Evolutionary conservation across 2,329 filamentous ascomycete genomes (phyloP), one percentile per base, ranked within the genome.

Genomic region (Clonostachys rhizophaga): DNA sequence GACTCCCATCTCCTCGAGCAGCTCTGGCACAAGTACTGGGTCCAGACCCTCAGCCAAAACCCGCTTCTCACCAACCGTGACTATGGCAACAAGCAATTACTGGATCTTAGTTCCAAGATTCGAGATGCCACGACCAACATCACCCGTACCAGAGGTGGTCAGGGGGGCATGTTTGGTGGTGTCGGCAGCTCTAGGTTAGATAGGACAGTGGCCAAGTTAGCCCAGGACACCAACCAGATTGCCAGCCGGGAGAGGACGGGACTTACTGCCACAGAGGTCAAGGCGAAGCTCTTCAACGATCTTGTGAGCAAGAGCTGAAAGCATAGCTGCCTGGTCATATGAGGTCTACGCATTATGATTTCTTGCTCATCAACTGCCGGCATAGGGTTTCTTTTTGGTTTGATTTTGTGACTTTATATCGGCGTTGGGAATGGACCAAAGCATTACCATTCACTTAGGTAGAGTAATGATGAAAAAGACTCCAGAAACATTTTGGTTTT

Each of bases 21-120:
- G 45, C 75, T 99, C 33, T 97, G 94, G 94, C 96, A 96, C 74
- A 97, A 97, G 68, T 99, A 99, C 75, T 96, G 91, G 94, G 91
- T 96, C 34, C 89, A 95, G 61, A 99, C 94, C 6, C 79, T 99
- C 17, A 95, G 90, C 34, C 89, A 95, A 58, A 94, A 84, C 56
- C 91, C 92, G 18, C 78, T 96, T 5, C 85, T 95, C 58, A 91
- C 89, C 47, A 97, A 96, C 61, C 87, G 91, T 52, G 92, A 96
- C 57, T 99, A 91, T 62, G 87, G 86, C 45, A 95, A 87, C 58
- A 94, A 91, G 66, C 91, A 96, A 67, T 94, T 99, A 69, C 74
- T 85, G 43, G 94, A 99, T 65, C 75, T 97, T 40, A 87, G 87
- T 39, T 81, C 83, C 54, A 96, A 96, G 71, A 86, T 95, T 55